Evolutionary conservation across 106 monocot genomes (phyloP), one percentile per base, ranked within the genome.

Genomic region (Dendrobium nobile): DNA sequence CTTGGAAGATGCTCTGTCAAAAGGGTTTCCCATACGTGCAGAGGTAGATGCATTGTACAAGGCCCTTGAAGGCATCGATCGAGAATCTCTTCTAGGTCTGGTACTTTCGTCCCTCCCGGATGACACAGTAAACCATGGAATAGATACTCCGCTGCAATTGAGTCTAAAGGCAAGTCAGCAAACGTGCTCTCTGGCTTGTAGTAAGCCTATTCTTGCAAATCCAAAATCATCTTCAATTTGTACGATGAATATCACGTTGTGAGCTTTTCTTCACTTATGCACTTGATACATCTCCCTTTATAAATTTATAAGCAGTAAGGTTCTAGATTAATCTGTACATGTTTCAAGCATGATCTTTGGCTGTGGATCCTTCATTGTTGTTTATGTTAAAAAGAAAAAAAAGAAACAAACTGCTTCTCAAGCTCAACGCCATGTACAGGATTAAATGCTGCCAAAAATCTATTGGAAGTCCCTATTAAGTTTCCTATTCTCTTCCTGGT

Each of bases 1-100:
- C 16, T 82, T 98, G 81, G 92, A 95, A 89, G 91, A 98, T 83
- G 94, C 95, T 51, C 83, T 98, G 37, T 91, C 88, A 9, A 91
- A 80, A 77, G 98, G 98, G 41, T 74, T 89, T 67, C 91, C 98
- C 24, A 79, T 98, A 70, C 84, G 78, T 64, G 40, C 84, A 79
- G 98, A 89, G 73, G 82, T 98, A 65, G 91, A 95, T 78, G 55
- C 81, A 45, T 80, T 98, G 79, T 82, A 72, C 37, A 86, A 78
- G 41, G 92, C 91, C 64, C 81, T 98, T 82, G 89, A 90, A 81
- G 89, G 92, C 7, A 89, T 98, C 70, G 91, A 95, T 79, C 89
- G 83, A 82, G 95, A 91, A 78, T 88, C 86, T 28, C 91, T 98
- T 80, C 55, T 93, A 77, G 84, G 85, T 84, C 82, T 98, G 79